Conservation (phyloP, 192 early-diverging fungal species). For the Mortierella antarctica region DNA sequence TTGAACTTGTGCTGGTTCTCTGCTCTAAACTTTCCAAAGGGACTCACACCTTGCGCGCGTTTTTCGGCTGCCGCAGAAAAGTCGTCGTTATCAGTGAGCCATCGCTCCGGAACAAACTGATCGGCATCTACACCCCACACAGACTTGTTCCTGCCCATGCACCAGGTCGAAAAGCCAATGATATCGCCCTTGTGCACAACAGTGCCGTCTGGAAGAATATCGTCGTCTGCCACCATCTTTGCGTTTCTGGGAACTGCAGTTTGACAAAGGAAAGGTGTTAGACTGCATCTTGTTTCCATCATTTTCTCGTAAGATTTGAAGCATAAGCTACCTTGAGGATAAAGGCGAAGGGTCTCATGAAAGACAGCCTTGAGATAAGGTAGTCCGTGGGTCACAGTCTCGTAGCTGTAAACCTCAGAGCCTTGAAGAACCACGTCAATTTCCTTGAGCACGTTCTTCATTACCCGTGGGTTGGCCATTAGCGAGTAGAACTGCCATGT, state of each 20-base stretch:
- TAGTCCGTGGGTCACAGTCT: constrained; percentile 24
- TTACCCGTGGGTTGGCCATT: constrained; percentile 49
- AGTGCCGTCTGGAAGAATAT: constrained; percentile 73
- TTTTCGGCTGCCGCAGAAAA: not conserved
- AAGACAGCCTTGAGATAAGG: constrained; percentile 42
- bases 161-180: constrained; percentile 61
- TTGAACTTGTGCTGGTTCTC: constrained; percentile 60
- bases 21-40: constrained; percentile 34
- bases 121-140: constrained; percentile 66
- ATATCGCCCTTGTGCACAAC: constrained; percentile 60
- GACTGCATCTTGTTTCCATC: too few species aligned
- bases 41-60: not conserved
- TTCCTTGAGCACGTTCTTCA: constrained; percentile 54
- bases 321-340: constrained; percentile 42
- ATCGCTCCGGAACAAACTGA: constrained; percentile 65
- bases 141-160: constrained; percentile 62
- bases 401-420: constrained; percentile 26
- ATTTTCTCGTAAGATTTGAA: too few species aligned
- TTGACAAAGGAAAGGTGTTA: not conserved
- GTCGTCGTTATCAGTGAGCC: constrained; percentile 33
- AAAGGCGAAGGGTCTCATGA: constrained; percentile 70
- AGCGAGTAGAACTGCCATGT: constrained; percentile 67
- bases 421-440: constrained; percentile 34
- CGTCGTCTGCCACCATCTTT: constrained; percentile 66
- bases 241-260: constrained; percentile 65